phyloP scores from a whole-genome alignment of 2,329 filamentous ascomycete species.

The Orbilia ellipsospora region DNA sequence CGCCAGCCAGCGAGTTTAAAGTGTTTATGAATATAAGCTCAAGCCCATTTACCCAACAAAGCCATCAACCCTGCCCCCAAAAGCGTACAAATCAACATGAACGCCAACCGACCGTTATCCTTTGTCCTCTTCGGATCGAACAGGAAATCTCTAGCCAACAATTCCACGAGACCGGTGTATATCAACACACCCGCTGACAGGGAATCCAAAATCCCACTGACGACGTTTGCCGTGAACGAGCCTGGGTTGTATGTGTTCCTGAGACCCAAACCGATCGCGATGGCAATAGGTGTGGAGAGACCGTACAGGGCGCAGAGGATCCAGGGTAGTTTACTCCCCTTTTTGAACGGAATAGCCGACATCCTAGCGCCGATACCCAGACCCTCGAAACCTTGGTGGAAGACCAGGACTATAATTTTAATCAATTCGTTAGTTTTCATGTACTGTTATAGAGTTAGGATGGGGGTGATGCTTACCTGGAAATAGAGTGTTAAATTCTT shows the following conservation, averaged over 20 bases:
- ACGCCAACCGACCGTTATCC: slow-evolving; percentile 66
- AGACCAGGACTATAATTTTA: slow-evolving; percentile 71
- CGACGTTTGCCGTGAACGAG: slow-evolving; percentile 74
- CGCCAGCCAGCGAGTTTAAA: not conserved
- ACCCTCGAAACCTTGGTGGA: slow-evolving; percentile 83
- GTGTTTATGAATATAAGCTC: slow-evolving; percentile 38
- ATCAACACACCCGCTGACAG: slow-evolving; percentile 78
- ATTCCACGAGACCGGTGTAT: slow-evolving; percentile 84
- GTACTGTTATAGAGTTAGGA: not conserved
- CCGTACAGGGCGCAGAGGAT: slow-evolving; percentile 74
- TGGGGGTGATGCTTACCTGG: slow-evolving; percentile 23
- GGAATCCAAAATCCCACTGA: slow-evolving; percentile 78
- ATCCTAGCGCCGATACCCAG: slow-evolving; percentile 78
- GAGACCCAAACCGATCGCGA: slow-evolving; percentile 82
- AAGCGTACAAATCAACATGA: slow-evolving; percentile 67
- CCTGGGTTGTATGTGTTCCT: slow-evolving; percentile 78
- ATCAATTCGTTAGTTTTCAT: not conserved
- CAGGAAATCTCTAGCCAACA: slow-evolving; percentile 82
- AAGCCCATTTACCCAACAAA: slow-evolving; percentile 80
- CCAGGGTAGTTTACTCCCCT: slow-evolving; percentile 62
- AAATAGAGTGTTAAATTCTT: slow-evolving; percentile 49
- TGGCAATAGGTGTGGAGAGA: slow-evolving; percentile 79
- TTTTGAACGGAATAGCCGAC: slow-evolving; percentile 66
- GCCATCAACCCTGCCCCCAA: slow-evolving; percentile 76
- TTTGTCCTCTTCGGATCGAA: slow-evolving; percentile 63